These are phyloP conservation scores for Pseudogymnoascus sp. DNA, from an alignment of 2,329 filamentous ascomycete genomes.

Conservation along the genomic window DNA sequence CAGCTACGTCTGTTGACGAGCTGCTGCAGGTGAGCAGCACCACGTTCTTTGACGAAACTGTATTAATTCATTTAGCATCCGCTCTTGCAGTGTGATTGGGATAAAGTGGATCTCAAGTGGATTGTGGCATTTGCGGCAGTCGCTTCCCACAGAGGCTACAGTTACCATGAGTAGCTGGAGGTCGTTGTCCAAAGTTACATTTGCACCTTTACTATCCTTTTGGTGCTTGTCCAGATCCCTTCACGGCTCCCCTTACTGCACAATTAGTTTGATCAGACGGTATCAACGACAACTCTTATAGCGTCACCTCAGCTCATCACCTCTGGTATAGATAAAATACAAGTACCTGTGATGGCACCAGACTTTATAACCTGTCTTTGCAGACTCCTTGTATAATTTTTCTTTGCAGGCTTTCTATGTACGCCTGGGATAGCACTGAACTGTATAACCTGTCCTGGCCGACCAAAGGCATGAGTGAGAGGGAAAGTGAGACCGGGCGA, in stretches of 20 bases:
- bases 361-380: neutral
- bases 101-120: constrained; percentile 1
- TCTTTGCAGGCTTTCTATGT: too few relatives aligned
- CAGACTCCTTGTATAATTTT: too few relatives aligned
- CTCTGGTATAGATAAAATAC: neutral
- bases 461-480: too few relatives aligned
- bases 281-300: neutral
- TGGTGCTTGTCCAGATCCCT: neutral
- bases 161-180: neutral
- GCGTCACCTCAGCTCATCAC: neutral
- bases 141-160: neutral
- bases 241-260: neutral
- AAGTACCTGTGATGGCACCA: neutral
- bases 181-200: neutral
- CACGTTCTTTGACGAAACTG: neutral
- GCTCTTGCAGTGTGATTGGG: constrained; percentile 2
- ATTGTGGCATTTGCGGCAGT: neutral
- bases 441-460: too few relatives aligned
- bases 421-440: too few relatives aligned
- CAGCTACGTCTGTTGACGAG: constrained; percentile 12
- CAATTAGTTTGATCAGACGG: neutral
- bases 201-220: neutral
- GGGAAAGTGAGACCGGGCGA: too few relatives aligned
- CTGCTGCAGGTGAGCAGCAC: neutral
- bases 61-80: neutral